phyloP scores from a whole-genome alignment of 2,329 filamentous ascomycete genomes.

The Hymenoscyphus occultus region DNA sequence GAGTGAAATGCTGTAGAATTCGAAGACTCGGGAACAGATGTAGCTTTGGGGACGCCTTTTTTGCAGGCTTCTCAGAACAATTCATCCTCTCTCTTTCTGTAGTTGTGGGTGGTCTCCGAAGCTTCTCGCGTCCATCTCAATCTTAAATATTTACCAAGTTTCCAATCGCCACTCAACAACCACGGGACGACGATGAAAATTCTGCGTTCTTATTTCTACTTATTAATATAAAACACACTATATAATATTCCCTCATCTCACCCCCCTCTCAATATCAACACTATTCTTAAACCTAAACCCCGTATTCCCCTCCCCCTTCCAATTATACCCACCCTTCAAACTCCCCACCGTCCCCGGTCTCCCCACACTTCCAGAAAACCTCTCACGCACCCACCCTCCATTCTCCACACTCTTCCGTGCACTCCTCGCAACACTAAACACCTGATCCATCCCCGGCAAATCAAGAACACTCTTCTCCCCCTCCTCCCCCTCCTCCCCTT shows the following conservation, averaged over 20 bases:
- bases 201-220: too few relatives aligned
- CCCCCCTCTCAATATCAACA: slow-evolving; percentile 27
- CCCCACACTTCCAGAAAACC: slow-evolving; percentile 13
- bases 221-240: too few relatives aligned
- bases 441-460: slow-evolving; percentile 22
- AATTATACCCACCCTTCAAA: background rate
- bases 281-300: slow-evolving; percentile 29
- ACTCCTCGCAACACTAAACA: slow-evolving; percentile 23
- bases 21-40: too few relatives aligned
- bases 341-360: slow-evolving; percentile 11
- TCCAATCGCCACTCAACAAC: too few relatives aligned
- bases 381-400: slow-evolving; percentile 26
- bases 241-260: background rate
- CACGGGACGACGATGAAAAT: too few relatives aligned
- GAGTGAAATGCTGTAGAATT: too few relatives aligned
- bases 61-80: too few relatives aligned
- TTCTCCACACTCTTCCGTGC: slow-evolving; percentile 27
- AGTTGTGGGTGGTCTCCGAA: too few relatives aligned
- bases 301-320: slow-evolving; percentile 20
- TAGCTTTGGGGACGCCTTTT: too few relatives aligned
- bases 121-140: too few relatives aligned
- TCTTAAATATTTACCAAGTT: too few relatives aligned
- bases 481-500: background rate
- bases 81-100: too few relatives aligned
- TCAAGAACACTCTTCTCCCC: slow-evolving; percentile 10